Conservation (phyloP, 1,284 basidiomycete genomes). For the Ganoderma lingzhi region DNA sequence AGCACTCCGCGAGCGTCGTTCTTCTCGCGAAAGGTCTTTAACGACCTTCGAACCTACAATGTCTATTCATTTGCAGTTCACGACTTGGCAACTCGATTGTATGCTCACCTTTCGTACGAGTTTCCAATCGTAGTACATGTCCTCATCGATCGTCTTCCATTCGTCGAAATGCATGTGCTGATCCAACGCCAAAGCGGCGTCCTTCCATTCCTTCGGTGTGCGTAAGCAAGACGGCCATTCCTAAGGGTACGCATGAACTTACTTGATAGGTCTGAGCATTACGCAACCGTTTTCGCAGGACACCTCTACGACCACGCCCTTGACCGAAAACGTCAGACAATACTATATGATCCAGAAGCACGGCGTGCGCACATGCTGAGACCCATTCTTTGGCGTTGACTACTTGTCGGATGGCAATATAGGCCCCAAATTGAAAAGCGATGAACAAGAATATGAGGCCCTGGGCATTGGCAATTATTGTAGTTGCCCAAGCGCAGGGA, state of each 20-base stretch:
- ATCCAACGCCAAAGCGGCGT: constrained; percentile 83
- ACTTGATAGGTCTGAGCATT: constrained; percentile 76
- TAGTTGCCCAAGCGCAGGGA: neutral
- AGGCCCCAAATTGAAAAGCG: constrained; percentile 84
- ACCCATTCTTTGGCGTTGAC: constrained; percentile 95
- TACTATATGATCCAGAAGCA: neutral
- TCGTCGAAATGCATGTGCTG: constrained; percentile 83
- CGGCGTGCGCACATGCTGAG: constrained; percentile 74
- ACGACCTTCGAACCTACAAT: constrained; percentile 67
- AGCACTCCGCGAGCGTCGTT: constrained; percentile 87
- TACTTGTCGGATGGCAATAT: constrained; percentile 88
- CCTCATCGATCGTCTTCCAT: constrained; percentile 90
- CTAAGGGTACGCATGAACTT: neutral
- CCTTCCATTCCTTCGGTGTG: constrained; percentile 78
- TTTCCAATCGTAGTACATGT: constrained; percentile 90
- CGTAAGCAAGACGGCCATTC: constrained; percentile 8
- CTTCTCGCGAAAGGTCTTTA: constrained; percentile 68
- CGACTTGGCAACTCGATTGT: neutral
- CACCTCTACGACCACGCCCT: constrained; percentile 89
- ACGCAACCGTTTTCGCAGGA: constrained; percentile 78
- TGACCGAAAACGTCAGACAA: constrained; percentile 8
- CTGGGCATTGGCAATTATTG: constrained; percentile 46
- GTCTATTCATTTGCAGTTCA: neutral
- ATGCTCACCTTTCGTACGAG: constrained; percentile 74
- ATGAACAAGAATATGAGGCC: constrained; percentile 88